Conservation (phyloP, 768 basidiomycete species). For the Lactarius akahatsu region DNA sequence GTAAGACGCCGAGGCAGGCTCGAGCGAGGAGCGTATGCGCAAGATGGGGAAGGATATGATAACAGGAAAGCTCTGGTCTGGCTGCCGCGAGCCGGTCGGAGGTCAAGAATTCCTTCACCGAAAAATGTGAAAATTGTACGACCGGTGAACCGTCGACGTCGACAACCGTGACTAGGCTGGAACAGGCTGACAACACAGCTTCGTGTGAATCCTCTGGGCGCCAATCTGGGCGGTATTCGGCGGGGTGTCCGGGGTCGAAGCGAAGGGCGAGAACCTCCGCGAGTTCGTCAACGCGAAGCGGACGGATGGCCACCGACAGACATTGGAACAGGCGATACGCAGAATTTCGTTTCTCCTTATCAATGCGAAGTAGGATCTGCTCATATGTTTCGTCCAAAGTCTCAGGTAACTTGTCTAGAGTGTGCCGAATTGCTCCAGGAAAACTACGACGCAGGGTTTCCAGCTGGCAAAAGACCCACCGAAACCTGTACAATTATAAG, state of each 20-base stretch:
- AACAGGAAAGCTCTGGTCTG: neutral
- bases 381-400: conserved; percentile 1
- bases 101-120: conserved; percentile 1
- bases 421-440: neutral
- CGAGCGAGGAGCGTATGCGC: neutral
- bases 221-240: neutral
- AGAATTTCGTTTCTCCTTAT: neutral
- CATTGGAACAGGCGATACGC: neutral
- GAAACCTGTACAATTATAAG: neutral
- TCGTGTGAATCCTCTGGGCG: neutral
- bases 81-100: neutral
- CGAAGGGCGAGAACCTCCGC: conserved; percentile 3
- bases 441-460: neutral
- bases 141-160: neutral
- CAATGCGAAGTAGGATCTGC: neutral
- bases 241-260: neutral
- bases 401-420: neutral
- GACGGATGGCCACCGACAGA: neutral
- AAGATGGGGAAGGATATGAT: neutral
- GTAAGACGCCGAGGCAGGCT: neutral
- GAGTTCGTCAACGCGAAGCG: conserved; percentile 2
- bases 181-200: neutral
- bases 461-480: conserved; percentile 1
- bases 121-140: neutral
- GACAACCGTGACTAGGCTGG: neutral